A percentile compares a stretch with the other conserved stretches of the same genome.
phyloP scores from a whole-genome alignment of 495 filamentous ascomycete species.

The Neurospora tetraspora region DNA sequence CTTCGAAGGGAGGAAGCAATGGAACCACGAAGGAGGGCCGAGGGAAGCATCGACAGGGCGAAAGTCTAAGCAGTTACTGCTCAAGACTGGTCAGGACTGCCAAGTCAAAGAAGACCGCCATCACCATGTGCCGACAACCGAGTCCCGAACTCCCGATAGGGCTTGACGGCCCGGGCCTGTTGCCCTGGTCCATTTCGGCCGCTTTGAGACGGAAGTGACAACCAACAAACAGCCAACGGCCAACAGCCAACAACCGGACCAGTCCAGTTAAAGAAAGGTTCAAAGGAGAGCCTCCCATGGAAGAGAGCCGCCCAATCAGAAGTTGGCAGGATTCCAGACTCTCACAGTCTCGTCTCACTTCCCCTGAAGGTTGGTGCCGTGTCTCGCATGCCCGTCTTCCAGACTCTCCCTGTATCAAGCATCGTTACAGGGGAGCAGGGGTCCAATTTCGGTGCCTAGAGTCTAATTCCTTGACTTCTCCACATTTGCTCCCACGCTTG shows the following conservation, averaged over 20 bases:
- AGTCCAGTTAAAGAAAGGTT: not conserved
- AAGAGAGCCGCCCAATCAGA: not conserved
- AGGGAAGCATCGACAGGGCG: not conserved
- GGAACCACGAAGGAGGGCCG: not conserved
- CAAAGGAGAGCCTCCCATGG: not conserved
- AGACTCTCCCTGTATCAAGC: not conserved
- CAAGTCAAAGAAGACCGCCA: not conserved
- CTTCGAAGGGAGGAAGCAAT: not conserved
- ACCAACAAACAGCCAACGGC: not conserved
- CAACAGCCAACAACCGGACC: not conserved
- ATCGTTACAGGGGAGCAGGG: not conserved
- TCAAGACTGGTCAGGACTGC: not conserved
- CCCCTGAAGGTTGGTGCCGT: not conserved
- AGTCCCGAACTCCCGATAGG: not conserved
- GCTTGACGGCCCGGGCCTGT: not conserved
- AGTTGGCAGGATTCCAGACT: not conserved
- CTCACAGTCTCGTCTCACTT: not conserved
- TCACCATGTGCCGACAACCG: not conserved
- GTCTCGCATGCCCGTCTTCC: not conserved
- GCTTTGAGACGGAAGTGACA: not conserved
- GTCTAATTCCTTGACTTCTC: not conserved
- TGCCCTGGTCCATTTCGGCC: not conserved
- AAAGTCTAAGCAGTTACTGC: not conserved
- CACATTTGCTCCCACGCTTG: not conserved
- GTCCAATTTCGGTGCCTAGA: not conserved